Conservation (phyloP, 768 basidiomycete species). For the Suillus sp. region DNA sequence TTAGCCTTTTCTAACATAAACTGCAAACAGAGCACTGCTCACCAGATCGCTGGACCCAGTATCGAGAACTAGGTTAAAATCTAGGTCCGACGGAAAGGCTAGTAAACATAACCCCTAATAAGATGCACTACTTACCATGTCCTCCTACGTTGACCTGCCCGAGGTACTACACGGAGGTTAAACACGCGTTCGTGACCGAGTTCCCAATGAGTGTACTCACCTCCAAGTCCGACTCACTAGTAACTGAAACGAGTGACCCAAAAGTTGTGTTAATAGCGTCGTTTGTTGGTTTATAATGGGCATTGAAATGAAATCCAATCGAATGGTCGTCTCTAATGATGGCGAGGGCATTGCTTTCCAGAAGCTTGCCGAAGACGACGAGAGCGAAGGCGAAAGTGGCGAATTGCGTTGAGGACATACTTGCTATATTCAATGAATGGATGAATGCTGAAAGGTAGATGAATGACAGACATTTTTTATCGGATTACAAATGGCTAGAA, state of each 20-base stretch:
- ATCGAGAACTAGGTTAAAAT: slow-evolving; percentile 31
- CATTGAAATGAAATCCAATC: slow-evolving; percentile 14
- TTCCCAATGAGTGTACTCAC: slow-evolving; percentile 20
- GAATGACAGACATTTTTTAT: background rate
- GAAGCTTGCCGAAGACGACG: slow-evolving; percentile 27
- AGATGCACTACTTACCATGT: slow-evolving; percentile 22
- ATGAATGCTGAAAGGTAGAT: background rate
- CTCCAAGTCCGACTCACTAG: slow-evolving; percentile 29
- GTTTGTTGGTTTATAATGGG: slow-evolving; percentile 20
- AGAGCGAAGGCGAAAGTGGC: slow-evolving; percentile 14
- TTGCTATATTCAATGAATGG: background rate
- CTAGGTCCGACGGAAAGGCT: slow-evolving; percentile 15
- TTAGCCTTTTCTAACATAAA: background rate
- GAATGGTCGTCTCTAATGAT: slow-evolving; percentile 14
- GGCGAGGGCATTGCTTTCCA: slow-evolving; percentile 33
- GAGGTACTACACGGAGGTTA: slow-evolving; percentile 22
- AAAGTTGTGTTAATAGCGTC: slow-evolving; percentile 24
- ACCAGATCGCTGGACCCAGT: slow-evolving; percentile 34
- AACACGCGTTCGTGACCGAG: background rate
- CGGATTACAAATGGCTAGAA: background rate
- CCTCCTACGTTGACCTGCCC: slow-evolving; percentile 33
- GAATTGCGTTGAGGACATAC: background rate
- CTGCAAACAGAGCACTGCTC: background rate
- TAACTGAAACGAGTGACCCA: slow-evolving; percentile 16
- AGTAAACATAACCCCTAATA: background rate